These are phyloP conservation scores for Mycena citricolor DNA, from an alignment of 1,284 basidiomycete genomes.

Conservation along the genomic window DNA sequence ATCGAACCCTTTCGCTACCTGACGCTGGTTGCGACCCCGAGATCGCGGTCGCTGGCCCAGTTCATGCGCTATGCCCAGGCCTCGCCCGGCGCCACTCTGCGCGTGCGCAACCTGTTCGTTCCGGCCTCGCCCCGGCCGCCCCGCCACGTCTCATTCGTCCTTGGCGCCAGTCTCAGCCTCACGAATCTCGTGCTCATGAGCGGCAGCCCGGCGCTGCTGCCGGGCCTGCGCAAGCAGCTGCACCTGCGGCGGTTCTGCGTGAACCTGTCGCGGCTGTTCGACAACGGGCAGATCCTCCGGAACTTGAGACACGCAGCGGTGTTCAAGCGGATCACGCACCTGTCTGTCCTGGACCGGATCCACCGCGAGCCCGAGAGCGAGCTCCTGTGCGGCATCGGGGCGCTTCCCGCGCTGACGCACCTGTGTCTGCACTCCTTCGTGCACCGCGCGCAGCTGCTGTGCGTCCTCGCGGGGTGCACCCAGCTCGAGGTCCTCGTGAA, in stretches of 20 bases:
- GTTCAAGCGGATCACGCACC: conserved; percentile 15
- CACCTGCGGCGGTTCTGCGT: conserved; percentile 3
- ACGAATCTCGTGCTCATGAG: conserved; percentile 9
- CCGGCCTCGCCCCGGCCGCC: background rate
- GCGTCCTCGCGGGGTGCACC: conserved; percentile 6
- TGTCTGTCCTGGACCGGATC: conserved; percentile 8
- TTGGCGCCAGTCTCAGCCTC: conserved; percentile 3
- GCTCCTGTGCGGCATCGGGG: no score
- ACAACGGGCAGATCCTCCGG: conserved; percentile 1
- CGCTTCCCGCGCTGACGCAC: conserved; percentile 16
- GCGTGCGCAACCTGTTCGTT: conserved; percentile 10
- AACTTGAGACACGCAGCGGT: conserved; percentile 11
- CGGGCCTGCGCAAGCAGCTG: conserved; percentile 3
- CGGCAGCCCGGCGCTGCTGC: conserved; percentile 6
- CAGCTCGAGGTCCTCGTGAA: conserved; percentile 12
- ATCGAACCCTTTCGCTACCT: no score
- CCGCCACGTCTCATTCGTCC: conserved; percentile 1
- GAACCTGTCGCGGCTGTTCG: conserved; percentile 9
- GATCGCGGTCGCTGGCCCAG: no score
- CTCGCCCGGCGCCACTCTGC: no score
- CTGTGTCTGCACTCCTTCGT: conserved; percentile 17
- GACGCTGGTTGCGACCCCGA: no score
- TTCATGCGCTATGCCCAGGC: no score
- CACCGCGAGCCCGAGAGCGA: conserved; percentile 6
- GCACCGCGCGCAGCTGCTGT: conserved; percentile 3